Conservation (phyloP, 768 basidiomycete genomes). For the Galerina sulciceps region DNA sequence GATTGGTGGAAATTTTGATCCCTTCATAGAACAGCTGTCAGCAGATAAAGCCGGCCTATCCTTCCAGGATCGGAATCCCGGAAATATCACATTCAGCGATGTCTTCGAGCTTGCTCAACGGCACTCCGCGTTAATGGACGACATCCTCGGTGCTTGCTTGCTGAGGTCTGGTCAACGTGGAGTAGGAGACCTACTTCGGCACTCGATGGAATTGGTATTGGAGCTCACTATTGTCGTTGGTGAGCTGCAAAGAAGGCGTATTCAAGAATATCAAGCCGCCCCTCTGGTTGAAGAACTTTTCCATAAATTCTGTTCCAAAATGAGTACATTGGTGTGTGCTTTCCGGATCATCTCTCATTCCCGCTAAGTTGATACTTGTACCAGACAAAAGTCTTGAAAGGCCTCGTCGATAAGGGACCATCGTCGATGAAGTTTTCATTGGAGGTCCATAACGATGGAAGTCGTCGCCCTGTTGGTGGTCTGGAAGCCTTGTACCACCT, state of each 20-base stretch:
- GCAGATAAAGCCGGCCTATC: conserved; percentile 5
- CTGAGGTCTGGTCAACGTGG: conserved; percentile 69
- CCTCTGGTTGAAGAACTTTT: conserved; percentile 58
- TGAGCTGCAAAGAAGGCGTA: conserved; percentile 53
- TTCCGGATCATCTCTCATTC: not conserved
- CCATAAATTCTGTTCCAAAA: conserved; percentile 54
- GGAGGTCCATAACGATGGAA: conserved; percentile 29
- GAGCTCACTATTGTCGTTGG: conserved; percentile 70
- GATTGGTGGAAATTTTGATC: conserved; percentile 76
- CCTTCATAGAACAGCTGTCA: conserved; percentile 56
- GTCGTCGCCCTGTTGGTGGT: conserved; percentile 49
- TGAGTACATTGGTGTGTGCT: conserved; percentile 59
- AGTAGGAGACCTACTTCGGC: conserved; percentile 67
- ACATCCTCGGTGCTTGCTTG: conserved; percentile 77
- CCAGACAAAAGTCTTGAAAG: conserved; percentile 61
- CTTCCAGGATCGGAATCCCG: not conserved
- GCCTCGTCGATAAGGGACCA: conserved; percentile 55
- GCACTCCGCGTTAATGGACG: conserved; percentile 73
- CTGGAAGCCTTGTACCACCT: conserved; percentile 59
- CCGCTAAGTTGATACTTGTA: conserved; percentile 9
- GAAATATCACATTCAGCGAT: conserved; percentile 52
- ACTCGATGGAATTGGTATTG: conserved; percentile 65
- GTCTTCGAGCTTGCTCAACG: conserved; percentile 71
- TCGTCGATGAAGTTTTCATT: conserved; percentile 27
- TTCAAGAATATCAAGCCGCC: conserved; percentile 71